Percentiles rank a stretch among this genome's conserved stretches.
These are phyloP conservation scores for Aspergillus vadensis DNA, from an alignment of 2,329 filamentous ascomycete species.

Conservation along the genomic window DNA sequence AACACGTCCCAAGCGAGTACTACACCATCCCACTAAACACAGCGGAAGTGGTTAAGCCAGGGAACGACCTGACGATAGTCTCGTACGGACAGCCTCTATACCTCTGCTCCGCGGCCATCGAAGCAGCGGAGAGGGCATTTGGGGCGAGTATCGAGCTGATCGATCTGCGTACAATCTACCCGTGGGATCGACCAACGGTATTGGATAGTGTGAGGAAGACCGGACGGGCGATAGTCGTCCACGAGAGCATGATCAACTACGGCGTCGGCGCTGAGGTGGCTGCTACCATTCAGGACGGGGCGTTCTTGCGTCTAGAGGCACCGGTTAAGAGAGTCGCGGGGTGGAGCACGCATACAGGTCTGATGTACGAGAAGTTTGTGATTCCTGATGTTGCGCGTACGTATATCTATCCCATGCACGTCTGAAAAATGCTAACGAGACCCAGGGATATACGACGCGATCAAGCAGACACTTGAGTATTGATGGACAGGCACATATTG, in stretches of 20 bases:
- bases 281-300: conserved; percentile 82
- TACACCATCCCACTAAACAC: conserved; percentile 85
- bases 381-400: conserved; percentile 84
- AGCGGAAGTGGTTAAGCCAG: conserved; percentile 79
- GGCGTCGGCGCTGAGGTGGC: conserved; percentile 88
- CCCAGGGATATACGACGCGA: conserved; percentile 69
- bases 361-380: conserved; percentile 78
- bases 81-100: conserved; percentile 91
- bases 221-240: conserved; percentile 81
- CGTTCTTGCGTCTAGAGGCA: conserved; percentile 80
- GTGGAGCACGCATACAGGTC: conserved; percentile 82
- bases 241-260: conserved; percentile 89
- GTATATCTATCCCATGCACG: conserved; percentile 42
- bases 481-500: conserved; percentile 40
- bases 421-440: conserved; percentile 6
- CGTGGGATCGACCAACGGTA: conserved; percentile 83
- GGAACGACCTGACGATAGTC: conserved; percentile 78
- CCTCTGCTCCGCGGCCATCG: conserved; percentile 75
- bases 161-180: conserved; percentile 84
- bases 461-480: conserved; percentile 68
- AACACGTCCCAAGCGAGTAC: conserved; percentile 79
- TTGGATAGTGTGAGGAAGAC: conserved; percentile 84
- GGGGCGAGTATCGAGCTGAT: conserved; percentile 81
- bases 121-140: conserved; percentile 72
- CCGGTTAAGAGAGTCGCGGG: conserved; percentile 82